phyloP scores from a whole-genome alignment of 129 eudicot genomes.

The Chrysanthemum makinoi region DNA sequence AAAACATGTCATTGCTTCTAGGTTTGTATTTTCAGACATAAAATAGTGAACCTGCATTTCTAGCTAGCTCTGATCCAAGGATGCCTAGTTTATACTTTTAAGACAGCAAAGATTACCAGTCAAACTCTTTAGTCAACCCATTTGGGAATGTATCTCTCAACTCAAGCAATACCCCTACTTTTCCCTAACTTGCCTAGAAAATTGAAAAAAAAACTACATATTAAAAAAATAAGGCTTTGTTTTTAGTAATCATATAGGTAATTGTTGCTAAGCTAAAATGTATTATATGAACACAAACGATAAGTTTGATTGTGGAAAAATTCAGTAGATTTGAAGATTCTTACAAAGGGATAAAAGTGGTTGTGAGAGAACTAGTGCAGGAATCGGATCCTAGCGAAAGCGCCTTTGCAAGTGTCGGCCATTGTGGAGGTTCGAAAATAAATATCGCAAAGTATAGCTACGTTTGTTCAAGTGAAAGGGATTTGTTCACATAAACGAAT shows the following conservation, averaged over 20 bases:
- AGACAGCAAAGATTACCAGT: constrained; percentile 26
- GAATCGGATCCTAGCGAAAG: background rate
- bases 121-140: constrained; percentile 28
- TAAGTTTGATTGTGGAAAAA: no score
- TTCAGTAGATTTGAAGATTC: background rate
- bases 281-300: background rate
- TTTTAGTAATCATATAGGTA: background rate
- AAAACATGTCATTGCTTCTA: constrained; percentile 26
- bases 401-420: constrained; percentile 2
- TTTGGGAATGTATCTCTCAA: constrained; percentile 23
- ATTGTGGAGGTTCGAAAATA: constrained; percentile 3
- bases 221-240: background rate
- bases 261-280: background rate
- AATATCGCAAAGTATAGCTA: background rate
- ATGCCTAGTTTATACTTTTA: constrained; percentile 20
- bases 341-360: background rate
- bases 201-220: no score
- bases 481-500: background rate
- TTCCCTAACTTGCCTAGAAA: background rate
- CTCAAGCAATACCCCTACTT: constrained; percentile 28
- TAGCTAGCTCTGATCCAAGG: constrained; percentile 22
- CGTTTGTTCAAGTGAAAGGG: background rate
- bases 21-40: constrained; percentile 19
- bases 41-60: constrained; percentile 22
- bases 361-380: background rate